These are phyloP conservation scores for Globisporangium polare DNA, from an alignment of 352 stramenopile species.

Conservation along the genomic window DNA sequence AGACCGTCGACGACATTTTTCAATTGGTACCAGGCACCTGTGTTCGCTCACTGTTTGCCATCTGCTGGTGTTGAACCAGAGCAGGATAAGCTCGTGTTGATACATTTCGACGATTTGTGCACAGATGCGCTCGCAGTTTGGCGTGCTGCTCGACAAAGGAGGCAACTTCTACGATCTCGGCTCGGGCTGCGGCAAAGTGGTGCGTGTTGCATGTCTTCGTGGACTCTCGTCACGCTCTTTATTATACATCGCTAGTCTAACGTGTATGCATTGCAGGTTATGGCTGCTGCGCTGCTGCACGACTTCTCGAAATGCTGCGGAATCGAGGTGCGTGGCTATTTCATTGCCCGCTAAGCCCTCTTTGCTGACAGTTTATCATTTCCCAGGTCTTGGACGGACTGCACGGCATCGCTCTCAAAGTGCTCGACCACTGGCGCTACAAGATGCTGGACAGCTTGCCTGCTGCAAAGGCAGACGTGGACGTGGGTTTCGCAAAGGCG, in stretches of 20 bases:
- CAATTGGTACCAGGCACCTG: constrained; percentile 27
- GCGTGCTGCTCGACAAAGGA: constrained; percentile 51
- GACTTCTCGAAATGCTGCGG: constrained; percentile 65
- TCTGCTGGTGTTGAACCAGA: too few species aligned
- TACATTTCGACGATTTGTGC: background rate
- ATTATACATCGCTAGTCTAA: background rate
- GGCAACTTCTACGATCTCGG: constrained; percentile 71
- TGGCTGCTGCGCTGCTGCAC: constrained; percentile 54
- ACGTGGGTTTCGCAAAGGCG: constrained; percentile 50
- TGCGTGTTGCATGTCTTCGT: constrained; percentile 17
- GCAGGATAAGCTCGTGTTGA: too few species aligned
- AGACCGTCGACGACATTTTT: constrained; percentile 53
- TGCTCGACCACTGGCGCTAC: constrained; percentile 63
- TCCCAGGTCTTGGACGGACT: constrained; percentile 47
- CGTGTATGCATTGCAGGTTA: constrained; percentile 24
- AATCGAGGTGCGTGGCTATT: constrained; percentile 33
- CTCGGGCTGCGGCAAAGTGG: constrained; percentile 70
- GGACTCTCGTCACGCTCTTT: background rate
- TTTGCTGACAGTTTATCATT: background rate
- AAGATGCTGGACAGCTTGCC: constrained; percentile 53
- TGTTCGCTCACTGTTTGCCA: background rate
- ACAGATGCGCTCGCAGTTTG: constrained; percentile 59
- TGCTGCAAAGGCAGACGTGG: constrained; percentile 42
- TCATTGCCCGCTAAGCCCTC: background rate
- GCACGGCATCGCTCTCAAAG: constrained; percentile 54